Conservation (phyloP, 2,329 filamentous ascomycete species). For the Epichloe hybrida region DNA sequence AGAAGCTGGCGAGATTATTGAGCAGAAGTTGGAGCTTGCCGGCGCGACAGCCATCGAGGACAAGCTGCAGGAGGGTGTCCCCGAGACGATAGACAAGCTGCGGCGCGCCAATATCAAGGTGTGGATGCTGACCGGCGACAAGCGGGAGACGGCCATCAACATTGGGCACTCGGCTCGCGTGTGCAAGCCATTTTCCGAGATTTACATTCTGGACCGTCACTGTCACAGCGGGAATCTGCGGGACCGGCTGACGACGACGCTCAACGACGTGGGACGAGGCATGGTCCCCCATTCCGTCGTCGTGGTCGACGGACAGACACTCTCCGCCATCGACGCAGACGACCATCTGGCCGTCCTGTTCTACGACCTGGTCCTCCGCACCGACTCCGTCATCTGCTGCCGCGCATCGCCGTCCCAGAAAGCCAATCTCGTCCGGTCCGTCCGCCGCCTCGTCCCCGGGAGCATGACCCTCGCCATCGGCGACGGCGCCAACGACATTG, state of each 20-base stretch:
- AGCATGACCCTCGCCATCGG: conserved; percentile 75
- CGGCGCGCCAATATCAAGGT: conserved; percentile 82
- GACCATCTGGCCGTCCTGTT: conserved; percentile 52
- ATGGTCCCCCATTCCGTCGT: conserved; percentile 72
- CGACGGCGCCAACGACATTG: conserved; percentile 86
- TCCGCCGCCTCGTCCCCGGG: conserved; percentile 58
- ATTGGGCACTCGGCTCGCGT: conserved; percentile 79
- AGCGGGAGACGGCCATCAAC: conserved; percentile 84
- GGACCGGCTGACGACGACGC: conserved; percentile 50
- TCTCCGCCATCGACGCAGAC: conserved; percentile 58
- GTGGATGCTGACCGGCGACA: conserved; percentile 95
- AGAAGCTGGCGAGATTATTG: conserved; percentile 65
- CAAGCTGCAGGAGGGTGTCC: conserved; percentile 79
- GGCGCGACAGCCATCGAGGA: conserved; percentile 91
- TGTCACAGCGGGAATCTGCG: conserved; percentile 46
- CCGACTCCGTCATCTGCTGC: conserved; percentile 80
- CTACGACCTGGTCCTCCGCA: conserved; percentile 66
- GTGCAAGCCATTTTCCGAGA: conserved; percentile 55
- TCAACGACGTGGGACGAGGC: conserved; percentile 54
- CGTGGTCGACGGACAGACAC: conserved; percentile 69
- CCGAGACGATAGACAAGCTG: conserved; percentile 83
- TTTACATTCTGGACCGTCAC: conserved; percentile 58
- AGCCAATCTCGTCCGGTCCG: conserved; percentile 63
- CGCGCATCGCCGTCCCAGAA: conserved; percentile 78
- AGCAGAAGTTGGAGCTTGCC: conserved; percentile 66